Evolutionary conservation across 805 yeast genomes (phyloP), one percentile per base, ranked within the genome.

Genomic region (Metschnikowia gelsemii): DNA sequence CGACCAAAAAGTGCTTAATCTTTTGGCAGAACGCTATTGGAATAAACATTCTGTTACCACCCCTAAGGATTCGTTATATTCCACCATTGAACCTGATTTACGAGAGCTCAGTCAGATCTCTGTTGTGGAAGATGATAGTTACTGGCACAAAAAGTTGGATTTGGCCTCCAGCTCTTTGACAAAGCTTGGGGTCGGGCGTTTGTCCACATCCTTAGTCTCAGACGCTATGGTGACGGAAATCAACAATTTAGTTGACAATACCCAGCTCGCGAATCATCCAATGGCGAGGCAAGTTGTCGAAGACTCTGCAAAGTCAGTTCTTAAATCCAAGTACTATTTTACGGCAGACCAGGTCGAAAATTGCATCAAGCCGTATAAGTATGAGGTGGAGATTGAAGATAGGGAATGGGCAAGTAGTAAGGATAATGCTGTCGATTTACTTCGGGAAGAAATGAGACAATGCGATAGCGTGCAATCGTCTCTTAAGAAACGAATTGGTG

Each of bases 341-440:
- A 91, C 99, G 0, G 95, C 99, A 0, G 99, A 95, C 61, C 99
- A 93, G 62, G 98, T 93, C 5, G 99, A 93, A 57, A 93, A 95
- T 63, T 90, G 98, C 66, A 91, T 93, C 56, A 93, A 93, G 61
- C 99, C 99, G 2, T 93, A 84, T 69, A 93, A 93, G 66, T 93
- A 91, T 61, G 99, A 93, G 58, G 90, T 93, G 45, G 99, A 93
- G 57, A 79, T 93, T 35, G 98, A 93, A 58, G 96, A 90, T 53
- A 74, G 96, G 28, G 99, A 93, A 61, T 93, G 99, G 99, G 66
- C 70, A 22, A 58, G 75, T 6, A 82, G 96, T 27, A 79, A 87
- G 45, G 95, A 86, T 23, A 95, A 86, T 57, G 77, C 97, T 0
- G 76, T 80, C 9, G 68, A 66, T 17, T 62, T 93, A 42, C 62